Base-by-base conservation (phyloP, 805 yeast genomes). In the Teunomyces funiuensis region DNA sequence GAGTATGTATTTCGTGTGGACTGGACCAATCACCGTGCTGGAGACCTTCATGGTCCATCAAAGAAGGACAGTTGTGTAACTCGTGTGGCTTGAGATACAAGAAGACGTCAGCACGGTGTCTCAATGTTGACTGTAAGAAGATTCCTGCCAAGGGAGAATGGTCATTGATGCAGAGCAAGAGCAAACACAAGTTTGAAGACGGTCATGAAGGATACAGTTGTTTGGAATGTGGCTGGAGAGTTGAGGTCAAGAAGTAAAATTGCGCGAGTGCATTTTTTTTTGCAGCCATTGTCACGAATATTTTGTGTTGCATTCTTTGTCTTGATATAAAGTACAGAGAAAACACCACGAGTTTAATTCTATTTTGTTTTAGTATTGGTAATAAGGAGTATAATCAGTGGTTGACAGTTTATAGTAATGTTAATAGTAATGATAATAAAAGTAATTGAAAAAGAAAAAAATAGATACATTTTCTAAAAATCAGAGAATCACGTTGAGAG, bases 141-240 rank as follows among this genome's bases (percentile, higher is more conserved):
- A 89, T 91, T 45, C 99, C 99, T 4, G 95, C 97, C 15, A 90
- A 91, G 65, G 91, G 97, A 47, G 98, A 91, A 65, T 85, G 97
- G 87, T 78, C 88, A 4, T 71, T 87, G 25, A 90, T 90, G 91
- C 83, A 82, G 56, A 74, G 78, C 42, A 80, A 84, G 58, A 90
- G 88, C 13, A 71, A 73, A 37, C 43, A 48, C 22, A 40, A 40
- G 20, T 69, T 66, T 49, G 71, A 66, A n/a, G 72, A 67, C 48
- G 73, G 72, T 5, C 45, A 43, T 20, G 64, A 58, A 37, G 72
- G 71, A 14, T 63, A 66, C 50, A 57, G 66, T 40, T 71, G 76
- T 46, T 56, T 70, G 36, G 74, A 65, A 23, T 71, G 76, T 53
- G 73, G 70, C 7, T 60, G 61, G 57, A 54, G 65, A 45, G 76